Evolutionary conservation across 257 asterid species (phyloP).

Genomic region (Solanum acaule): DNA sequence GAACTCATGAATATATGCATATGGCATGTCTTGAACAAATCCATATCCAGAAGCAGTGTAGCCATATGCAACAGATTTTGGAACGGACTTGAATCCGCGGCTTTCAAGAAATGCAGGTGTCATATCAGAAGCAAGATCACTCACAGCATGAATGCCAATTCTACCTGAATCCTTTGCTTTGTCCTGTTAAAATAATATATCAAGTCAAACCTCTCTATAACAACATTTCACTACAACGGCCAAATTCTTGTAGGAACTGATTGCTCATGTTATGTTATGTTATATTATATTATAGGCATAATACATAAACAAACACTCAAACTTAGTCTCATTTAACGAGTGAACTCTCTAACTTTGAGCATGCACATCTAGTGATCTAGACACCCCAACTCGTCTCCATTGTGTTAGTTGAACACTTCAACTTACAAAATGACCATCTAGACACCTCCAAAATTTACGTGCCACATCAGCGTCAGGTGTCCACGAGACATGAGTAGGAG

Average conservation of each 20-base stretch:
- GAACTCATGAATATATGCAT: conserved; percentile 73
- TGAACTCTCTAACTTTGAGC: not conserved
- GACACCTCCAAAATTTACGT: not conserved
- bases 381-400: not conserved
- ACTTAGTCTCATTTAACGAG: not conserved
- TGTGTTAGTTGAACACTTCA: not conserved
- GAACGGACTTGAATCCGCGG: conserved; percentile 45
- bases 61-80: conserved; percentile 75
- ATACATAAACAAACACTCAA: not conserved
- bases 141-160: conserved; percentile 59
- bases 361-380: not conserved
- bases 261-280: not conserved
- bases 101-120: conserved; percentile 57
- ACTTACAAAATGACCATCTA: not conserved
- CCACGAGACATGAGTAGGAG: not conserved
- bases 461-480: not conserved
- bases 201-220: not conserved
- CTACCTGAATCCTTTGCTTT: conserved; percentile 58
- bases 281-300: not conserved
- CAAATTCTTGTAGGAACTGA: not conserved
- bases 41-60: conserved; percentile 90
- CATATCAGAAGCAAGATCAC: conserved; percentile 48
- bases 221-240: not conserved
- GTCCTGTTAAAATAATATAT: conserved; percentile 32
- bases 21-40: conserved; percentile 73